phyloP scores from a whole-genome alignment of 2,329 filamentous ascomycete genomes.

The Hypoxylon sp. region DNA sequence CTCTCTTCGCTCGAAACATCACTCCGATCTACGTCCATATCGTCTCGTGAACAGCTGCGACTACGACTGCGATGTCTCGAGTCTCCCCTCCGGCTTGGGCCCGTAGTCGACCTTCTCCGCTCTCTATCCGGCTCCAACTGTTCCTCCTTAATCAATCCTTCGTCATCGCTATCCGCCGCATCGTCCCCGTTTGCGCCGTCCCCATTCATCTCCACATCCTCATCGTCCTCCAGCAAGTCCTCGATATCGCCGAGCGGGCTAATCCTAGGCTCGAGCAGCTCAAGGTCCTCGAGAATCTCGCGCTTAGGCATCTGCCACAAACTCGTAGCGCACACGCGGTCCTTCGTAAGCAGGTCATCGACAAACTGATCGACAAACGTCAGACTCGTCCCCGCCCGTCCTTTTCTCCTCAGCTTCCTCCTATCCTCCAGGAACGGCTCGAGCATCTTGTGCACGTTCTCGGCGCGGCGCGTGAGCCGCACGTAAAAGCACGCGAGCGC shows the following conservation, averaged over 20 bases:
- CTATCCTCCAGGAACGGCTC: conserved; percentile 87
- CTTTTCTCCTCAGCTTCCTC: conserved; percentile 83
- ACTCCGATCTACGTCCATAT: conserved; percentile 56
- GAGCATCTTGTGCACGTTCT: conserved; percentile 81
- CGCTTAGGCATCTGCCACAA: conserved; percentile 90
- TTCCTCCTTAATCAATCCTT: conserved; percentile 30
- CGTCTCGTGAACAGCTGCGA: conserved; percentile 49
- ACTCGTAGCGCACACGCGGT: conserved; percentile 90
- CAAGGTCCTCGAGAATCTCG: conserved; percentile 87
- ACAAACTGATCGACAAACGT: conserved; percentile 93
- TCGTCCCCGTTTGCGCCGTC: conserved; percentile 33
- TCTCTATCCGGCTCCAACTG: conserved; percentile 23
- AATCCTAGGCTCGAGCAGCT: conserved; percentile 84
- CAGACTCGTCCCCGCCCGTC: conserved; percentile 78
- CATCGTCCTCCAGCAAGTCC: conserved; percentile 72
- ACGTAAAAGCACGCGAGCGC: conserved; percentile 93
- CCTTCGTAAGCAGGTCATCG: conserved; percentile 89
- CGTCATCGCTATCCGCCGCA: conserved; percentile 35
- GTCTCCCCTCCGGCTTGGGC: conserved; percentile 33
- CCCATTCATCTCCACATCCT: conserved; percentile 52
- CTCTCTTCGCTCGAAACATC: conserved; percentile 40
- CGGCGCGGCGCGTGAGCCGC: conserved; percentile 84
- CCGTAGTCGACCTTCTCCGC: conserved; percentile 39
- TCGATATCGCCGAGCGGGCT: conserved; percentile 87
- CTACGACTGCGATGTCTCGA: conserved; percentile 44